phyloP scores from a whole-genome alignment of 768 basidiomycete genomes.

The Leccinum variicolor region DNA sequence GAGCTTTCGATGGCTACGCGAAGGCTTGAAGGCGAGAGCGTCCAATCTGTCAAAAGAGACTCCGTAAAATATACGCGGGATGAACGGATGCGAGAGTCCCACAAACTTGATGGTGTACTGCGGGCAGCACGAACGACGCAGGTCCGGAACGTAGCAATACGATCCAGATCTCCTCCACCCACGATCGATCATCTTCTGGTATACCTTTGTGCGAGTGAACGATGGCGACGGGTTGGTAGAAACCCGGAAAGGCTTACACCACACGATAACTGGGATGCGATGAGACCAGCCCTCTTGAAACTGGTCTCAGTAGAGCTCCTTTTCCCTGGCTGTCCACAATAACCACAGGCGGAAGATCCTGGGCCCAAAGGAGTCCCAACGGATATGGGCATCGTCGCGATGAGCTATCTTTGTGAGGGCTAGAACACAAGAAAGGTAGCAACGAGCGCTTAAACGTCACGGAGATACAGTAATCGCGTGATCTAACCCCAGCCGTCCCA shows the following conservation, averaged over 20 bases:
- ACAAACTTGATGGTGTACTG: conserved; percentile 89
- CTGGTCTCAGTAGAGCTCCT: conserved; percentile 42
- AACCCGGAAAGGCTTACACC: conserved; percentile 32
- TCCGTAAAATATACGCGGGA: conserved; percentile 17
- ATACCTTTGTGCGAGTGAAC: conserved; percentile 44
- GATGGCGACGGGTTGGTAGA: not conserved
- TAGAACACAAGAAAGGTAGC: not conserved
- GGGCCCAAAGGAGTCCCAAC: conserved; percentile 25
- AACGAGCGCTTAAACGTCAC: not conserved
- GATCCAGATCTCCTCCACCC: conserved; percentile 83
- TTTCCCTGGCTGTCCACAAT: conserved; percentile 56
- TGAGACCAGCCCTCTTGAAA: conserved; percentile 46
- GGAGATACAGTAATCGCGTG: not conserved
- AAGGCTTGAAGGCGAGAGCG: conserved; percentile 59
- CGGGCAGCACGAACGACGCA: conserved; percentile 82
- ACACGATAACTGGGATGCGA: conserved; percentile 52
- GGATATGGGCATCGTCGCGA: conserved; percentile 24
- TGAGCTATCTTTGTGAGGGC: not conserved
- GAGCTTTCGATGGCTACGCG: conserved; percentile 72
- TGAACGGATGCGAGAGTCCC: conserved; percentile 6
- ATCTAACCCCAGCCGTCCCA: conserved; percentile 83
- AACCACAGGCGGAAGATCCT: conserved; percentile 54
- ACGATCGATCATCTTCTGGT: conserved; percentile 79
- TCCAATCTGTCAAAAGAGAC: conserved; percentile 50
- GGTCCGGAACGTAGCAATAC: conserved; percentile 87